Evolutionary conservation across 1,284 basidiomycete genomes (phyloP).

Genomic region (Ceratobasidium sp.): DNA sequence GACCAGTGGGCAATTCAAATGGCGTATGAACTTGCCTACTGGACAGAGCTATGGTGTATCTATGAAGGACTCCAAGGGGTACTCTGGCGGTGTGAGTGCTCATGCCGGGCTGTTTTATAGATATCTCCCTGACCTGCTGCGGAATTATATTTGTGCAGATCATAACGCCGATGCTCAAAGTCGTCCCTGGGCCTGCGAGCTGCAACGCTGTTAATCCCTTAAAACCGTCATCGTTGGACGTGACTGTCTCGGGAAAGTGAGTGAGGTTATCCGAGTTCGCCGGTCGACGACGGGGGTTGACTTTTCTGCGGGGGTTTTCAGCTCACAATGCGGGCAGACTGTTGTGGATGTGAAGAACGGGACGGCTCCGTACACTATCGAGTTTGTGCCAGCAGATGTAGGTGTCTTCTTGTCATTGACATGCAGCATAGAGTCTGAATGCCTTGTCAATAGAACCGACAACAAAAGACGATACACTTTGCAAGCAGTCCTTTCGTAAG

Average conservation of each 20-base stretch:
- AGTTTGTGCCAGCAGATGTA: conserved; percentile 25
- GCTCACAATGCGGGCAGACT: conserved; percentile 26
- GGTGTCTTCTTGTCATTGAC: not conserved
- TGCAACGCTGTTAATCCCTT: conserved; percentile 10
- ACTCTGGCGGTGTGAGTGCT: conserved; percentile 30
- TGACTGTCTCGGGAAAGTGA: conserved; percentile 13
- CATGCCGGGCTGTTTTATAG: not conserved
- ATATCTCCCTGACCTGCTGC: not conserved
- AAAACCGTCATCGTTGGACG: conserved; percentile 21
- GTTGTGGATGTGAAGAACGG: conserved; percentile 21
- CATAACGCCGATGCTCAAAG: conserved; percentile 1
- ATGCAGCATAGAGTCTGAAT: not conserved
- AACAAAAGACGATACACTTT: conserved; percentile 40
- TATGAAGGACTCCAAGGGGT: conserved; percentile 33
- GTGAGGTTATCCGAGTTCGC: not conserved
- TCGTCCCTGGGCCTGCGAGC: not conserved
- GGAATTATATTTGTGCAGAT: conserved; percentile 2
- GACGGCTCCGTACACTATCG: conserved; percentile 26
- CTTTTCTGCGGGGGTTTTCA: not conserved
- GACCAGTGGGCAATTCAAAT: not conserved
- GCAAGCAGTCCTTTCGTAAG: conserved; percentile 34
- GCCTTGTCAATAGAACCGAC: not conserved
- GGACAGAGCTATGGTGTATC: conserved; percentile 31
- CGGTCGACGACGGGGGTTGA: not conserved
- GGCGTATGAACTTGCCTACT: conserved; percentile 30